Percentiles rank a stretch among this genome's conserved stretches.
Evolutionary conservation across 2,329 filamentous ascomycete genomes (phyloP).

Genomic region (Pseudogymnoascus sp.): DNA sequence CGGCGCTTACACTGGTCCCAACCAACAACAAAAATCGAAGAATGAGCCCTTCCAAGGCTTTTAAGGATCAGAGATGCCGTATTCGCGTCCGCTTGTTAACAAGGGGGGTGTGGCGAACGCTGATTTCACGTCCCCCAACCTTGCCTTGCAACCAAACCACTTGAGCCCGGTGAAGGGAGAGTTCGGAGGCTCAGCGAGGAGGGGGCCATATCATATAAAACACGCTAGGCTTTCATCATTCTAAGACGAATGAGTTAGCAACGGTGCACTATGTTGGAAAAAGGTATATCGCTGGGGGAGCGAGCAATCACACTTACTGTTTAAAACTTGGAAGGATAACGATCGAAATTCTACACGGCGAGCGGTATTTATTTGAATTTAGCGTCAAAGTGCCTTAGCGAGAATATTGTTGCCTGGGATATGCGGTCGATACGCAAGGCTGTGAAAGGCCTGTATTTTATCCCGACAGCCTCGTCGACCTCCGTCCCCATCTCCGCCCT

Average conservation of each 20-base stretch:
- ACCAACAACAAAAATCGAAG: slow-evolving; percentile 9
- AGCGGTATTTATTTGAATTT: slow-evolving; percentile 8
- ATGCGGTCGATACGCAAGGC: not conserved
- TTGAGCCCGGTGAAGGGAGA: slow-evolving; percentile 87
- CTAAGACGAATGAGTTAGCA: slow-evolving; percentile 40
- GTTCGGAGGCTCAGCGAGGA: slow-evolving; percentile 59
- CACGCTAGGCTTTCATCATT: slow-evolving; percentile 99
- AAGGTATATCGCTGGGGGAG: slow-evolving; percentile 9
- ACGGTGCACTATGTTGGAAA: slow-evolving; percentile 27
- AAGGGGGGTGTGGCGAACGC: slow-evolving; percentile 99
- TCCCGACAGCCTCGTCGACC: not conserved
- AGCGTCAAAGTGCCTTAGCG: not conserved
- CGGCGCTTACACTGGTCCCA: not conserved
- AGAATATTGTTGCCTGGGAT: not conserved
- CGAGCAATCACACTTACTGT: slow-evolving; percentile 59
- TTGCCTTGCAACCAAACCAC: slow-evolving; percentile 65
- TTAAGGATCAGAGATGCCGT: slow-evolving; percentile 85
- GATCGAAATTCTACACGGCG: slow-evolving; percentile 40
- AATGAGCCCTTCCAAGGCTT: slow-evolving; percentile 45
- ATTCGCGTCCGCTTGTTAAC: slow-evolving; percentile 94
- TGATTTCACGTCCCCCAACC: slow-evolving; percentile 78
- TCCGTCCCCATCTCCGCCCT: not conserved
- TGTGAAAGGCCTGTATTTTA: not conserved
- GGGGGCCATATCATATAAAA: slow-evolving; percentile 75
- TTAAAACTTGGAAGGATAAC: slow-evolving; percentile 99